A percentile compares a stretch with the other conserved stretches of the same genome.
Evolutionary conservation across 805 yeast species (phyloP).

Genomic region (Schwanniomyces sp.): DNA sequence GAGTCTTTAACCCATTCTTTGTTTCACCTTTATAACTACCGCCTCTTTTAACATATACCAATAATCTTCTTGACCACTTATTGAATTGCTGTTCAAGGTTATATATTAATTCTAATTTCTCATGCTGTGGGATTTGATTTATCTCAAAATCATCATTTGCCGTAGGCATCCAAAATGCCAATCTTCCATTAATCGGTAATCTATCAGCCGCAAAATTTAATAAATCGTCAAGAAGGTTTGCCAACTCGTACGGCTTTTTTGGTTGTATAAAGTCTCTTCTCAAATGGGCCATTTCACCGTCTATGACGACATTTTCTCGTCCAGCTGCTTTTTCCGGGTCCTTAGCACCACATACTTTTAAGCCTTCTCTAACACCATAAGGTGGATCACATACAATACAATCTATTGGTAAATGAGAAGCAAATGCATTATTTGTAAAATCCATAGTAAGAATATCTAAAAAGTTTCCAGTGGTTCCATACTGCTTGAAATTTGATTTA

Average conservation of each 20-base stretch:
- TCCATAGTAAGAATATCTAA: conserved; percentile 88
- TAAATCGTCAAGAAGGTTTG: conserved; percentile 74
- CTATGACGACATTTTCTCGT: conserved; percentile 69
- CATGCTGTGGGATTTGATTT: conserved; percentile 76
- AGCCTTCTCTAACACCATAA: conserved; percentile 94
- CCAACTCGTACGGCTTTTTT: conserved; percentile 84
- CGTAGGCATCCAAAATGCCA: conserved; percentile 97
- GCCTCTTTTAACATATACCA: conserved; percentile 74
- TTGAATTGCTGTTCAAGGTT: conserved; percentile 85
- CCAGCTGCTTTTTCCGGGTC: conserved; percentile 67
- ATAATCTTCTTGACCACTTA: conserved; percentile 87
- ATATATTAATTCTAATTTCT: conserved; percentile 65
- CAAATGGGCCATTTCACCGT: conserved; percentile 75
- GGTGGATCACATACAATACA: conserved; percentile 96
- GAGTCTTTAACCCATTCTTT: conserved; percentile 42
- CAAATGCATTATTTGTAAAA: conserved; percentile 85
- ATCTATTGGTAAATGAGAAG: conserved; percentile 64
- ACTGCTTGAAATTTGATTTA: conserved; percentile 70
- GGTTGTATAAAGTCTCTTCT: conserved; percentile 88
- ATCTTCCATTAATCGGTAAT: conserved; percentile 71
- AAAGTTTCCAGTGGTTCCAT: conserved; percentile 55
- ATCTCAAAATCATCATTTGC: conserved; percentile 80
- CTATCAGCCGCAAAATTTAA: conserved; percentile 70
- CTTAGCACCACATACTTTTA: conserved; percentile 86
- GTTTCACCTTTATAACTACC: conserved; percentile 48